phyloP scores from a whole-genome alignment of 495 filamentous ascomycete genomes.

The Gamarada debralockiae region DNA sequence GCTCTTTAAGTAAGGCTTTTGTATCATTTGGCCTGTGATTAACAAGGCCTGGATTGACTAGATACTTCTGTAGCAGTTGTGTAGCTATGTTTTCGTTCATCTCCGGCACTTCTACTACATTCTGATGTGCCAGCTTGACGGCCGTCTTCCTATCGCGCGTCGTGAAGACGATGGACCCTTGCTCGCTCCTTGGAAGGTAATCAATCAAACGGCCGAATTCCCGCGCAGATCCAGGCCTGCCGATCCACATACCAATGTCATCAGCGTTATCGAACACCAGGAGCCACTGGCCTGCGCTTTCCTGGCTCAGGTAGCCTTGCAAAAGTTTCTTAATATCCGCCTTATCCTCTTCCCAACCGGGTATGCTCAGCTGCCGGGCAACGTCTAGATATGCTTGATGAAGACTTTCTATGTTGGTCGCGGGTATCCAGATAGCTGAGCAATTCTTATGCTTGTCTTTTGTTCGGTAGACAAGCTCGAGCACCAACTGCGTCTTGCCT shows the following conservation, averaged over 20 bases:
- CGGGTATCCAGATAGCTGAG: constrained; percentile 40
- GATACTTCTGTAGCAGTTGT: constrained; percentile 23
- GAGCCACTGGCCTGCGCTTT: constrained; percentile 18
- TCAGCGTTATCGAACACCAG: too few relatives aligned
- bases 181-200: constrained; percentile 22
- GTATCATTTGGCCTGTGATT: constrained; percentile 7
- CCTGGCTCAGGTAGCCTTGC: constrained; percentile 15
- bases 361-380: constrained; percentile 20
- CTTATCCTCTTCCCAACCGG: constrained; percentile 3
- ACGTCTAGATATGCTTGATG: constrained; percentile 35
- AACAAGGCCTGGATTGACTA: constrained; percentile 4
- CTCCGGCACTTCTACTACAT: constrained; percentile 26
- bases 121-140: constrained; percentile 13
- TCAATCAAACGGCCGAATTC: constrained; percentile 13
- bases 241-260: constrained; percentile 11
- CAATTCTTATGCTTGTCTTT: constrained; percentile 30
- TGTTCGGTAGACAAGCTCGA: constrained; percentile 34
- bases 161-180: constrained; percentile 7
- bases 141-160: constrained; percentile 12
- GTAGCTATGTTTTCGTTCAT: constrained; percentile 27
- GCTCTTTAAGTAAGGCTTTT: constrained; percentile 29
- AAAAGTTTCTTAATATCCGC: constrained; percentile 22
- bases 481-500: constrained; percentile 38
- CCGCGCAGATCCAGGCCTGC: not conserved
- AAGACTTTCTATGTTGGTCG: constrained; percentile 29